Percentiles rank a stretch among this genome's conserved stretches.
Conservation (phyloP, 495 filamentous ascomycete genomes). For the Penicillium turbatum region DNA sequence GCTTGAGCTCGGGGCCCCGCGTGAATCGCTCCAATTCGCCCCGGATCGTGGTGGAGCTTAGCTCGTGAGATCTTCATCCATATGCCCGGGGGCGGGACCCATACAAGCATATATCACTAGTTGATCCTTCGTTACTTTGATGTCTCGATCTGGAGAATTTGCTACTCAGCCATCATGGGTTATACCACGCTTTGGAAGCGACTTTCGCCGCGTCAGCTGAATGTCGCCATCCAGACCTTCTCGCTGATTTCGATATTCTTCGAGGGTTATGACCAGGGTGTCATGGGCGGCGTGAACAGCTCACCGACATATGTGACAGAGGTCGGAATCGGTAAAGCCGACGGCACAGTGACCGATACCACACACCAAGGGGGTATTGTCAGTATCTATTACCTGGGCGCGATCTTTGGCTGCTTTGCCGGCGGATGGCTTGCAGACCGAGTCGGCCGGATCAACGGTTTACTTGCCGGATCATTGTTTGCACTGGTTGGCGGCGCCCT, state of each 20-base stretch:
- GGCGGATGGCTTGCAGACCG: slow-evolving; percentile 51
- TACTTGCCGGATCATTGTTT: slow-evolving; percentile 49
- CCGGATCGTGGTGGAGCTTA: neutral
- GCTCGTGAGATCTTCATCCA: neutral
- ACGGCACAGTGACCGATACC: slow-evolving; percentile 37
- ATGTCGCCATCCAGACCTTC: slow-evolving; percentile 42
- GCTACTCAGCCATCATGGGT: slow-evolving; percentile 21
- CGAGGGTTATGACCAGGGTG: slow-evolving; percentile 53
- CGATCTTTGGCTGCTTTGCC: slow-evolving; percentile 50
- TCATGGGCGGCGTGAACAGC: slow-evolving; percentile 50
- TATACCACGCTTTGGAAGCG: slow-evolving; percentile 42
- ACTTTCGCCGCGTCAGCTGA: slow-evolving; percentile 39
- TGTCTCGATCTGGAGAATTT: neutral
- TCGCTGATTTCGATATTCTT: slow-evolving; percentile 51
- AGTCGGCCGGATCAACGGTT: slow-evolving; percentile 52
- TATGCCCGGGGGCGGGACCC: neutral
- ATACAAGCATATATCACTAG: neutral
- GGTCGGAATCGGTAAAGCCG: slow-evolving; percentile 34
- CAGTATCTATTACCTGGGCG: slow-evolving; percentile 52
- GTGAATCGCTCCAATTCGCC: slow-evolving; percentile 2
- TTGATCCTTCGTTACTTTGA: neutral
- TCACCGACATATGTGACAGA: slow-evolving; percentile 35
- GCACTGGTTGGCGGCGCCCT: slow-evolving; percentile 51
- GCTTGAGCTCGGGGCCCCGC: slow-evolving; percentile 9
- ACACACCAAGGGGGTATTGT: slow-evolving; percentile 47